Conservation (phyloP, 352 stramenopile genomes). For the Albugo candida region DNA sequence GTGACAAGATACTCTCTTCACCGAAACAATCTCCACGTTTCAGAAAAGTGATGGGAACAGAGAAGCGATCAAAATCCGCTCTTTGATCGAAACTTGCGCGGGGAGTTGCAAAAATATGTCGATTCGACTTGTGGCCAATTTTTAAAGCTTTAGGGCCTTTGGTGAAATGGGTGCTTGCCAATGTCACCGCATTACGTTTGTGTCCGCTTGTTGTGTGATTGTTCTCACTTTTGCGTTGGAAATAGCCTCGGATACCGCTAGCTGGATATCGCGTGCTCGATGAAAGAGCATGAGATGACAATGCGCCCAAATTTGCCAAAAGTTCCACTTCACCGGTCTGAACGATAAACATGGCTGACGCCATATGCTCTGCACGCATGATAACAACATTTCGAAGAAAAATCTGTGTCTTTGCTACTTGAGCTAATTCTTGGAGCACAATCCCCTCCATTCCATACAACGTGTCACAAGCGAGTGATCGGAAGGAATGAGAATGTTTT, state of each 20-base stretch:
- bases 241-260: neutral
- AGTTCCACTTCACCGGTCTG: conserved; percentile 37
- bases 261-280: neutral
- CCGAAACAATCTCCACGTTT: conserved; percentile 7
- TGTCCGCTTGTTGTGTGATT: neutral
- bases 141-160: neutral
- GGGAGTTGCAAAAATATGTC: neutral
- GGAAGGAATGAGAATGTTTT: neutral
- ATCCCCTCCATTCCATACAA: neutral
- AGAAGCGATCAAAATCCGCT: neutral
- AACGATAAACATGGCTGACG: conserved; percentile 34
- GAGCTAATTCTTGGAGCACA: conserved; percentile 5
- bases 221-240: too few species aligned
- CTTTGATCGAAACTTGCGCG: neutral
- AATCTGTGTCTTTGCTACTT: conserved; percentile 24
- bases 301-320: conserved; percentile 11
- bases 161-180: neutral
- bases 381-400: conserved; percentile 37
- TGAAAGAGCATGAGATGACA: neutral
- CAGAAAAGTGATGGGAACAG: conserved; percentile 26
- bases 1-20: neutral
- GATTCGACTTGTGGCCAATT: neutral
- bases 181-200: neutral
- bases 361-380: conserved; percentile 27
- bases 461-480: neutral